Base-by-base conservation (phyloP, 1,139 yeast species). In the Pichia sp. region DNA sequence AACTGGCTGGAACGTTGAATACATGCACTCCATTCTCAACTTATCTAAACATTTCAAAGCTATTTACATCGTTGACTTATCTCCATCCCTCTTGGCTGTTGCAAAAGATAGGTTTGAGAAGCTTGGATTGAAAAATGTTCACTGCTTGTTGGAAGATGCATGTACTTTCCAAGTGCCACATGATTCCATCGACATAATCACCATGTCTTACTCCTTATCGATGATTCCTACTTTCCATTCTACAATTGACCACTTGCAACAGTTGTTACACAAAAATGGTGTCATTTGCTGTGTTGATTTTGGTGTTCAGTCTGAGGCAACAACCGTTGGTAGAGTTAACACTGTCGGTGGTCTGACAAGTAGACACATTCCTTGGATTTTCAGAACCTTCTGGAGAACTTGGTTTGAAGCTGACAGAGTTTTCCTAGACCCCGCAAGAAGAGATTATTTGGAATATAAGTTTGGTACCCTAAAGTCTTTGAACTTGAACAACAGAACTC, bases 391-490 rank as follows among this genome's bases (percentile, higher is more conserved):
- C 55, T 83, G 94, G 94, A 70, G 87, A 54, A 65, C 79, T 37
- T 83, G 94, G 94, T 83, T 83, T 58, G 94, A 83, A 59, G 80
- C 82, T 38, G 94, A 83, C 58, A 72, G 79, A 46, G 94, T 83
- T 4, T 80, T 75, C 50, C 67, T 83, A 49, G 94, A 83, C 53
- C 77, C 87, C 27, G 70, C 87, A 6, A 74, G 94, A 61, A 74
- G 94, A 62, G 86, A 80, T 53, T 83, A 82, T 58, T 68, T 83
- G 52, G 94, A 83, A 58, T 82, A 83, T 60, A 72, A 74, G 49
- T 82, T 82, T 51, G 93, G 93, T 30, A 83, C 93, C 18, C 62
- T 83, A 52, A 83, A 83, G 61, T 74, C 87, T 2, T 59, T 81
- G 49, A 83, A 83, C 56, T 58, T 74, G 41, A 73, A 74, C 60